These are phyloP conservation scores for Saraca asoca DNA, from an alignment of 331 rosid genomes.

Conservation along the genomic window DNA sequence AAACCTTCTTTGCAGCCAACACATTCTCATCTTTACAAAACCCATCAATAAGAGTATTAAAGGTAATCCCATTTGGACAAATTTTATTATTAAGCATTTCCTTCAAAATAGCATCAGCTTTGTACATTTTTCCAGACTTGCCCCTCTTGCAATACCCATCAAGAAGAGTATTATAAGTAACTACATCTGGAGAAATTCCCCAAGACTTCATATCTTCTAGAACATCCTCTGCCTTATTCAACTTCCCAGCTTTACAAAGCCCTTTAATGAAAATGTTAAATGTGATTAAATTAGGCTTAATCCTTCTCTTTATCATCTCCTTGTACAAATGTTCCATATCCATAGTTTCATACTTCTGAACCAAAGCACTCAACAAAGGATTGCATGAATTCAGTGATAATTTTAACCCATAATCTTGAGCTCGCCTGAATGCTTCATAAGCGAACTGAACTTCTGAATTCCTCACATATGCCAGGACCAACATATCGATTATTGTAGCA, in stretches of 20 bases:
- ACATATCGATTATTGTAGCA: conserved; percentile 46
- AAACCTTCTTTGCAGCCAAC: conserved; percentile 39
- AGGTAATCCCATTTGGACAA: conserved; percentile 47
- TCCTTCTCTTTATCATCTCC: conserved; percentile 45
- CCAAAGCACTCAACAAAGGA: conserved; percentile 49
- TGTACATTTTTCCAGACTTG: conserved; percentile 47
- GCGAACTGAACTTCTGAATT: conserved; percentile 38
- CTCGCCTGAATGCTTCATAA: conserved; percentile 45
- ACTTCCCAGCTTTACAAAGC: conserved; percentile 54
- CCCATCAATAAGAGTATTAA: conserved; percentile 50
- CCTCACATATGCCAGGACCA: conserved; percentile 48
- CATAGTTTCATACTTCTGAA: conserved; percentile 37
- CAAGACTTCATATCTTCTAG: conserved; percentile 53
- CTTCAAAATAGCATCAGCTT: conserved; percentile 48
- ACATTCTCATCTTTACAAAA: conserved; percentile 51
- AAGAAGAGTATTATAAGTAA: conserved; percentile 49
- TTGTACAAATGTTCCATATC: conserved; percentile 46
- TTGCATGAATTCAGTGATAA: conserved; percentile 50
- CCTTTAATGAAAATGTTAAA: conserved; percentile 48
- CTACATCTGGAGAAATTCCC: conserved; percentile 47
- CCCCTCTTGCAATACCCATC: conserved; percentile 54
- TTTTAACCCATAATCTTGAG: conserved; percentile 48
- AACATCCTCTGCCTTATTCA: conserved; percentile 50
- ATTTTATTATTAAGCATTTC: conserved; percentile 48
- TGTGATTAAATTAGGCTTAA: conserved; percentile 46